Conservation (phyloP, 1,139 yeast species). For the Sporopachydermia cereana region DNA sequence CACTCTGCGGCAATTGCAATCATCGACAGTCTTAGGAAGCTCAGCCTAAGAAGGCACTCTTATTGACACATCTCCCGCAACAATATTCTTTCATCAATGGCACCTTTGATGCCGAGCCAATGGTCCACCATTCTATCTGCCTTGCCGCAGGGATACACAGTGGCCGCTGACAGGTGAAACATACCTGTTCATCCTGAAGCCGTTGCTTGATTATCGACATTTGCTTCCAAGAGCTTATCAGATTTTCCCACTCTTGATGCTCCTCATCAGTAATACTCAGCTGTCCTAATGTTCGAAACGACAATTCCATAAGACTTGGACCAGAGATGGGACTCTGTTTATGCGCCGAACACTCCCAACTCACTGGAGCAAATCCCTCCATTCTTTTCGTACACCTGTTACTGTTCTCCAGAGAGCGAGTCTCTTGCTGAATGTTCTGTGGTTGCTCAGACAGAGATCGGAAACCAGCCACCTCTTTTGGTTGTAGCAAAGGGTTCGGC, state of each 20-base stretch:
- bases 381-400: too few species aligned
- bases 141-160: background rate
- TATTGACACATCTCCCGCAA: background rate
- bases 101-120: background rate
- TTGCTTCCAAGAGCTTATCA: background rate
- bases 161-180: background rate
- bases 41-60: background rate
- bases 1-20: too few species aligned
- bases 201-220: background rate
- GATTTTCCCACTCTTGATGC: background rate
- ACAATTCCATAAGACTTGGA: conserved; percentile 4
- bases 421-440: too few species aligned
- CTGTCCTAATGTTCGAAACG: background rate
- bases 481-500: conserved; percentile 31
- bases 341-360: background rate
- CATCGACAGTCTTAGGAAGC: too few species aligned
- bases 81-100: conserved; percentile 4
- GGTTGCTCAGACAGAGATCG: background rate
- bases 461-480: background rate
- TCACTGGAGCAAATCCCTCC: background rate
- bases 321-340: background rate
- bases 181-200: background rate
- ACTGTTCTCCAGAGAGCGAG: too few species aligned
- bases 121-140: conserved; percentile 3
- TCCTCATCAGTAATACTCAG: background rate